Conservation (phyloP, 2,329 filamentous ascomycete genomes). For the Dactylellina sp. region DNA sequence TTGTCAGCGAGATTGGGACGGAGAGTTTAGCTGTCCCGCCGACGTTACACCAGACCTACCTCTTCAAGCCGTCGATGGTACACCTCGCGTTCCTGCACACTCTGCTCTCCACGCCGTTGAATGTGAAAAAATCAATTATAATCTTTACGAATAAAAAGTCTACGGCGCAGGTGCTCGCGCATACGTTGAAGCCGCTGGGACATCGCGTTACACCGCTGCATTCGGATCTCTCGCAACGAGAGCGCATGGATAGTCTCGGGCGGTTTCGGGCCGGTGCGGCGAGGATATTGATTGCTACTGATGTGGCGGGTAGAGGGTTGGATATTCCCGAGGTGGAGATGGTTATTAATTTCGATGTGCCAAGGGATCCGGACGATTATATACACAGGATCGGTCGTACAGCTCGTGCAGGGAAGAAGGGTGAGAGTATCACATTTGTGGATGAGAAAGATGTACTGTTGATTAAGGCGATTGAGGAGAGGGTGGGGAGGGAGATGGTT, state of each 20-base stretch:
- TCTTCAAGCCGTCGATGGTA: slow-evolving; percentile 89
- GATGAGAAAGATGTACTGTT: slow-evolving; percentile 93
- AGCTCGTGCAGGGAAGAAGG: slow-evolving; percentile 85
- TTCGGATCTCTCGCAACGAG: slow-evolving; percentile 83
- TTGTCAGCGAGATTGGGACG: slow-evolving; percentile 88
- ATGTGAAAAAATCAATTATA: slow-evolving; percentile 81
- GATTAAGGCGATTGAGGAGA: slow-evolving; percentile 86
- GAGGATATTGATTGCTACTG: slow-evolving; percentile 90
- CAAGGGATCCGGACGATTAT: slow-evolving; percentile 95
- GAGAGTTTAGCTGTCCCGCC: slow-evolving; percentile 73
- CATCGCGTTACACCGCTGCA: slow-evolving; percentile 94
- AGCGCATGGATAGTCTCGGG: slow-evolving; percentile 86
- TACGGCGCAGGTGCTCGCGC: slow-evolving; percentile 89
- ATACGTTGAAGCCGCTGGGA: slow-evolving; percentile 83
- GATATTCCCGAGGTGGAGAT: slow-evolving; percentile 93
- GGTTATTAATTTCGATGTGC: slow-evolving; percentile 95
- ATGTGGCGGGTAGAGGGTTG: slow-evolving; percentile 91
- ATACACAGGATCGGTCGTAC: slow-evolving; percentile 97
- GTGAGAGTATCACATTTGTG: slow-evolving; percentile 86
- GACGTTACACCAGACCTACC: slow-evolving; percentile 83
- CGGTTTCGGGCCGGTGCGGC: slow-evolving; percentile 91
- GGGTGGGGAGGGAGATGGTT: slow-evolving; percentile 83
- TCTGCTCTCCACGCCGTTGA: slow-evolving; percentile 81
- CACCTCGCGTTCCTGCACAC: slow-evolving; percentile 95
- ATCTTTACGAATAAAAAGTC: slow-evolving; percentile 94